Evolutionary conservation across 225 moss, liverwort and hornwort species (phyloP).

Genomic region (Anthoceros angustus): DNA sequence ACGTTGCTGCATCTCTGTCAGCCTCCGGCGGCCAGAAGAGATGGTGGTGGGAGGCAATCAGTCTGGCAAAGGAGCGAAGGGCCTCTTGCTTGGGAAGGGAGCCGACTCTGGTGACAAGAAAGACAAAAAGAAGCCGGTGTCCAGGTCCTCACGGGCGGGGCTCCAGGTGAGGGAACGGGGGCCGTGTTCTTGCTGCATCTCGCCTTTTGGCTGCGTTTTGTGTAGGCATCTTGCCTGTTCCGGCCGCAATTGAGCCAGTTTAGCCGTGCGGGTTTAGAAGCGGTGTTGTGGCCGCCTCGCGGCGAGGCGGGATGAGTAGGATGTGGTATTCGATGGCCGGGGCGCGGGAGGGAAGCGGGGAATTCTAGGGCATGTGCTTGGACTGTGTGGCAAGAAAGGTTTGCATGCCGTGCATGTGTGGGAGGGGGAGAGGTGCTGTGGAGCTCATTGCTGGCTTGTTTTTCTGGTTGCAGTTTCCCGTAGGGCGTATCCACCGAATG

Average conservation of each 20-base stretch:
- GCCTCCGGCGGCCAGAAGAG: conserved; percentile 6
- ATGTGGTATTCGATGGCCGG: not conserved
- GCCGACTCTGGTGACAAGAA: conserved; percentile 59
- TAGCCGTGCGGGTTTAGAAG: too few species aligned
- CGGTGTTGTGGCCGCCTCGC: too few species aligned
- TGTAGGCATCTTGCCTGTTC: conserved; percentile 24
- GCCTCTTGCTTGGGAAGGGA: conserved; percentile 32
- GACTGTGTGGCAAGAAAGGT: not conserved
- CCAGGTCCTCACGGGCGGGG: conserved; percentile 79
- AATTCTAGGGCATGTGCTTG: not conserved
- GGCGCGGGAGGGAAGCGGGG: not conserved
- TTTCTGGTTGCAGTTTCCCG: conserved; percentile 43
- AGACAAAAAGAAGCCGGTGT: conserved; percentile 96
- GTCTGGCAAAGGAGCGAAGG: conserved; percentile 45
- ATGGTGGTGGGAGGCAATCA: conserved; percentile 54
- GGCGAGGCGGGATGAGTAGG: too few species aligned
- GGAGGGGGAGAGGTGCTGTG: not conserved
- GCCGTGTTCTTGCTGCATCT: not conserved
- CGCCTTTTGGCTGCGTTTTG: not conserved
- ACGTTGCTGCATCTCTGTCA: not conserved
- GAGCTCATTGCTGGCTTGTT: not conserved
- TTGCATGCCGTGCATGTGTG: not conserved
- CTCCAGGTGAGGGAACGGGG: conserved; percentile 17
- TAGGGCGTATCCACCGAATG: conserved; percentile 82
- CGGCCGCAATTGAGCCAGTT: too few species aligned